Evolutionary conservation across 1,284 basidiomycete species (phyloP), one percentile per base, ranked within the genome.

Genomic region (Trichosporon coremiiforme): DNA sequence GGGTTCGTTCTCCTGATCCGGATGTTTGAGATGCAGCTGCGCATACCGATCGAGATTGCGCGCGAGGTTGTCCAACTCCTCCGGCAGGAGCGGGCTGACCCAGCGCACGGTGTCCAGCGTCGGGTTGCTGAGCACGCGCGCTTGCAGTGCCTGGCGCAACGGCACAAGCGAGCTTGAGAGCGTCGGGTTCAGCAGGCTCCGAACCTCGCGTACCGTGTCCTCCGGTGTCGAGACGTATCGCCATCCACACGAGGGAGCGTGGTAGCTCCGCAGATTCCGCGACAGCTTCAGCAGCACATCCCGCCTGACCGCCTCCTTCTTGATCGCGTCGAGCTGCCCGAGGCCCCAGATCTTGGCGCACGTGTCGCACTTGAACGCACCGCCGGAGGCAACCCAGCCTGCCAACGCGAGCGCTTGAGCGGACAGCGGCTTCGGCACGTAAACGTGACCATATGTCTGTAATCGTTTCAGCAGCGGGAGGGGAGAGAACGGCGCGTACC

Each of bases 401-500:
- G 73, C 53, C 2, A 75, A 57, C 2, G 78, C 76, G 10, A 75
- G 70, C 1, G 64, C 67, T 9, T 67, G 33, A 0, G 78, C 69
- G 12, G 72, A 70, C 0, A 82, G 67, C 7, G 67, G 33, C 7
- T 47, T 2, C 35, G 74, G 69, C 12, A 72, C 75, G 68, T 65
- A 73, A 76, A 0, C 71, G 47, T 7, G 68, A 69, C 3, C 75
- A 64, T 72, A 80, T 1, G 80, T 80, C 35, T 74, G 68, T 15
- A 82, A 67, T 33, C 80, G 68, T 8, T 74, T 60, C n/a, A 82
- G 74, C 12, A 81, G 71, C 4, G 76, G 73, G 0, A 80, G 73
- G 0, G 78, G 76, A 0, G 78, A 79, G 71, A 74, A 80, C 2
- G 81, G 81, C 7, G 70, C 72, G 70, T 76, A 82, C 0, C 53